phyloP scores from a whole-genome alignment of 2,329 filamentous ascomycete genomes.

The Moelleriella libera region DNA sequence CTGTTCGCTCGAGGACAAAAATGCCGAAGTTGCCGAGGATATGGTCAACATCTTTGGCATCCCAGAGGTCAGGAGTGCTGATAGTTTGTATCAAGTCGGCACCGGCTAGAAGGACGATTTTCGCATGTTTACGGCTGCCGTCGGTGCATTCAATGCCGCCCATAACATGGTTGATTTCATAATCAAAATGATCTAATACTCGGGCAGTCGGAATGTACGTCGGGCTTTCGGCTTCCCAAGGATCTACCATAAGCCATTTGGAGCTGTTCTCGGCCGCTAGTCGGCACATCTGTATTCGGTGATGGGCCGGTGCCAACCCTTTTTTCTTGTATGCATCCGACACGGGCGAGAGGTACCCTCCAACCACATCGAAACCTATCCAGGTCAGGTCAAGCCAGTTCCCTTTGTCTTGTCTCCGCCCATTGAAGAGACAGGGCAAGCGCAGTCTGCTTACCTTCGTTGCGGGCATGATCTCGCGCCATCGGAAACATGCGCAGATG shows the following conservation, averaged over 20 bases:
- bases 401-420: not conserved
- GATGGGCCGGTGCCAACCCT: constrained; percentile 20
- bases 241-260: constrained; percentile 70
- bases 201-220: constrained; percentile 77
- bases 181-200: constrained; percentile 80
- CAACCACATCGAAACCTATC: constrained; percentile 61
- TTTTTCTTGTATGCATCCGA: constrained; percentile 23
- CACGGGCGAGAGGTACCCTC: constrained; percentile 40
- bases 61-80: constrained; percentile 67
- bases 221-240: constrained; percentile 73
- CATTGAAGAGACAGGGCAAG: not conserved
- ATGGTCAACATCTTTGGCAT: constrained; percentile 68
- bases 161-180: constrained; percentile 68
- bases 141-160: constrained; percentile 61
- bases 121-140: constrained; percentile 51
- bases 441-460: constrained; percentile 11
- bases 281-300: constrained; percentile 60
- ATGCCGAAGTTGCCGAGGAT: constrained; percentile 74
- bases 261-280: constrained; percentile 62
- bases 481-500: constrained; percentile 83
- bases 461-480: constrained; percentile 63
- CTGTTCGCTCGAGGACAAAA: constrained; percentile 77
- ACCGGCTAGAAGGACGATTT: constrained; percentile 71
- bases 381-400: not conserved
- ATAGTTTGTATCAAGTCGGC: constrained; percentile 63